Evolutionary conservation across 2,329 filamentous ascomycete genomes (phyloP), one percentile per base, ranked within the genome.

Genomic region (Helotiales sp.): DNA sequence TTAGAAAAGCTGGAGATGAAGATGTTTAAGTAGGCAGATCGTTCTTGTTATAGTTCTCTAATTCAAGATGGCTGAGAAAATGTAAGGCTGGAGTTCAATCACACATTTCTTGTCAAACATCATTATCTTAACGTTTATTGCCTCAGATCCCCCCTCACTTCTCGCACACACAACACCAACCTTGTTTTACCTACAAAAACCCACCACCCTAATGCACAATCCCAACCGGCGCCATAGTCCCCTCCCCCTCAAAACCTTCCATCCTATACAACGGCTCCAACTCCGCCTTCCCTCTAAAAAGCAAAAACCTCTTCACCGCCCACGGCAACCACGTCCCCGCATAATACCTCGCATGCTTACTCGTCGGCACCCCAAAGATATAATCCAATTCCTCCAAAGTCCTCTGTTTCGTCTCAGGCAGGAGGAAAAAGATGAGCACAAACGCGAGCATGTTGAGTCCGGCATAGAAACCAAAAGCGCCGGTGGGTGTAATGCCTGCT

Each of bases 331-430:
- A 48, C 5, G 46, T 48, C 1, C 25, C 25, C 5, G 12, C 17
- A 77, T 79, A 61, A 80, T 79, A 86, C 83, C 44, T 76, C 8
- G 46, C 46, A 15, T 48, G 46, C 10, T 22, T 78, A 8, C 78
- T 72, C 6, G 81, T 85, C 1, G 83, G 83, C 3, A 88, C 83
- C 4, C 81, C 82, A 66, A 81, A 81, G 58, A 79, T 75, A 59
- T 79, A 79, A 61, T 89, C 85, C 33, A 89, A 72, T 67, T 85
- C 82, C 68, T 83, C 80, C 10, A 80, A 71, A 1, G 81, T 83
- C 30, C 77, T 76, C 65, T 83, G 77, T 61, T 48, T 48, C 4
- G 46, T 48, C 27, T 48, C 46, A 13, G 46, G 46, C 8, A 48
- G n/a, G 25, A 48, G 24, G 46, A 48, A 48, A n/a, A 48, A 48